Conservation (phyloP, 768 basidiomycete genomes). For the Inosperma sp. region DNA sequence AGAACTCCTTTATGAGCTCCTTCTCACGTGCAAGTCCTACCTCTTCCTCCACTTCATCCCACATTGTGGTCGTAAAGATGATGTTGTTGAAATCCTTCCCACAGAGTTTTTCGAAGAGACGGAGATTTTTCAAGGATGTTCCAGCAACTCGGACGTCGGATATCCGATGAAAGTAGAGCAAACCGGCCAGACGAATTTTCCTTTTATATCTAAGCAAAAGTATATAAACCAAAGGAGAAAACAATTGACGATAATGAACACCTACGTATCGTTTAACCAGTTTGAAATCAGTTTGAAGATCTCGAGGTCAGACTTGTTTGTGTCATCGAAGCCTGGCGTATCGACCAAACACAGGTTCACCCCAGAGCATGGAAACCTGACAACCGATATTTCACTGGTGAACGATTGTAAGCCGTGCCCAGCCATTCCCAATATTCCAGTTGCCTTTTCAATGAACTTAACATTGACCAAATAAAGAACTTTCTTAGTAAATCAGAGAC, state of each 20-base stretch:
- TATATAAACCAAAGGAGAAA: neutral
- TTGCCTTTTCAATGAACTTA: slow-evolving; percentile 1
- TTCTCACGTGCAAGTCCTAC: slow-evolving; percentile 33
- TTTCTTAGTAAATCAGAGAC: neutral
- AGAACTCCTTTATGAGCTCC: neutral
- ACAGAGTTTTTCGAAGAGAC: slow-evolving; percentile 42
- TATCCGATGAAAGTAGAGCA: too few species aligned
- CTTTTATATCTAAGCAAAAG: neutral
- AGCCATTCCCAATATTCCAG: neutral
- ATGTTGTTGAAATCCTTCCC: slow-evolving; percentile 42
- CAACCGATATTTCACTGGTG: too few species aligned
- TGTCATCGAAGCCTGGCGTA: too few species aligned
- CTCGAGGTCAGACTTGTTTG: too few species aligned
- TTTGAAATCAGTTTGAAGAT: too few species aligned
- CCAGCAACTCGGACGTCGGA: slow-evolving; percentile 35
- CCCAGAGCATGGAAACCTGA: too few species aligned
- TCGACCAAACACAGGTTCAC: too few species aligned
- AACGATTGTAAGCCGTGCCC: too few species aligned
- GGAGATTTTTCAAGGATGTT: slow-evolving; percentile 36
- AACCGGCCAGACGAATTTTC: slow-evolving; percentile 18
- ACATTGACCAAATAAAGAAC: too few species aligned
- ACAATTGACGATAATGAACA: slow-evolving; percentile 6
- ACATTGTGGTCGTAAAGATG: slow-evolving; percentile 41
- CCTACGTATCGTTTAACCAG: too few species aligned
- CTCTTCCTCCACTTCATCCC: too few species aligned